These are phyloP conservation scores for Cryptococcus hybrid DNA, from an alignment of 1,284 basidiomycete genomes.

Conservation along the genomic window DNA sequence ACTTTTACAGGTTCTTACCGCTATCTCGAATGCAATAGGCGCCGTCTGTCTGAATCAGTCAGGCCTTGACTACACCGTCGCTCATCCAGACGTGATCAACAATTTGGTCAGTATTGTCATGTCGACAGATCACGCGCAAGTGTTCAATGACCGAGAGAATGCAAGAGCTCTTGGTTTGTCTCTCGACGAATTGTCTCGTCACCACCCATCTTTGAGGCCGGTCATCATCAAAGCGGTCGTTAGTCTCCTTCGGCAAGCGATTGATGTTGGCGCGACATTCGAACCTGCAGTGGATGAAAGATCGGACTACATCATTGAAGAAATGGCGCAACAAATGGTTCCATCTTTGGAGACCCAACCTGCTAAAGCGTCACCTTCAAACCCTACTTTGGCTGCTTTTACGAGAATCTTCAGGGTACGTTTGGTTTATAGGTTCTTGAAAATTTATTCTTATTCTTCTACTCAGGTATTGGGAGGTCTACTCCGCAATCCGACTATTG, in stretches of 20 bases:
- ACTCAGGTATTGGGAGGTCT: constrained; percentile 69
- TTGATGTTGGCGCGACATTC: constrained; percentile 25
- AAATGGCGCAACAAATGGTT: neutral
- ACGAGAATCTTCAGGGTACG: constrained; percentile 29
- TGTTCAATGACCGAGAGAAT: constrained; percentile 85
- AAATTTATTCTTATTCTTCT: neutral
- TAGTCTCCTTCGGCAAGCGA: constrained; percentile 66
- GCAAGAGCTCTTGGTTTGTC: constrained; percentile 82
- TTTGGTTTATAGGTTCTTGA: neutral
- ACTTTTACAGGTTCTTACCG: constrained; percentile 69
- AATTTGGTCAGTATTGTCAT: constrained; percentile 81
- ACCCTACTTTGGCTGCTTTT: constrained; percentile 23
- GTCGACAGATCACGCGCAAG: constrained; percentile 76
- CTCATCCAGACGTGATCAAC: constrained; percentile 74
- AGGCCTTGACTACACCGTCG: constrained; percentile 78
- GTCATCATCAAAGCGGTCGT: constrained; percentile 74
- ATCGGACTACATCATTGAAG: constrained; percentile 21
- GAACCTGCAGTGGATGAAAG: constrained; percentile 18
- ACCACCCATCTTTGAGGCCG: constrained; percentile 85
- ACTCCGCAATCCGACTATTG: constrained; percentile 82
- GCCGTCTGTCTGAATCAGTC: constrained; percentile 91
- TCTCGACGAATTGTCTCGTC: constrained; percentile 93
- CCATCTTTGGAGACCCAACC: neutral
- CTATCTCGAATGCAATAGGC: constrained; percentile 93
- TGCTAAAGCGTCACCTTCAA: constrained; percentile 6